Evolutionary conservation across 768 basidiomycete genomes (phyloP).

Genomic region (Suillus tomentosus): DNA sequence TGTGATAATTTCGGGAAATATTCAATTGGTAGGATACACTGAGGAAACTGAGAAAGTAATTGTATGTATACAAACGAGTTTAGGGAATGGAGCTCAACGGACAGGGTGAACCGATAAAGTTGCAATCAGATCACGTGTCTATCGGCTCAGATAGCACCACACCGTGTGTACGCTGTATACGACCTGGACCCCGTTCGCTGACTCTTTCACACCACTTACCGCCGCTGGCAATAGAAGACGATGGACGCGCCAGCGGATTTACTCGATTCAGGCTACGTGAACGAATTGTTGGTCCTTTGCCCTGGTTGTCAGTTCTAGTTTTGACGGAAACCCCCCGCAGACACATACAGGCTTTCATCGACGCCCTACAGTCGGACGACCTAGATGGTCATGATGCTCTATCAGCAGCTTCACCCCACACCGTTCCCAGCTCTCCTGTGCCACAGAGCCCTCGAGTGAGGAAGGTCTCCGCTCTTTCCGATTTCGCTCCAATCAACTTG

Average conservation of each 20-base stretch:
- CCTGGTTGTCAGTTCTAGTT: background rate
- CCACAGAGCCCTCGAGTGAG: slow-evolving; percentile 53
- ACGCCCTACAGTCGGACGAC: slow-evolving; percentile 71
- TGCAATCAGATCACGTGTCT: slow-evolving; percentile 2
- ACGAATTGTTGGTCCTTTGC: slow-evolving; percentile 62
- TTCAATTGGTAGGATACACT: background rate
- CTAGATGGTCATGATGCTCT: slow-evolving; percentile 25
- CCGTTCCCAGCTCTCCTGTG: slow-evolving; percentile 24
- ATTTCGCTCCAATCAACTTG: slow-evolving; percentile 90
- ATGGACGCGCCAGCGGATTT: slow-evolving; percentile 19
- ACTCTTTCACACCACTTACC: slow-evolving; percentile 13
- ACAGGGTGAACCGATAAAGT: too few relatives aligned
- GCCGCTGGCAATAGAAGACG: slow-evolving; percentile 15
- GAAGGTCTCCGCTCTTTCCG: slow-evolving; percentile 82
- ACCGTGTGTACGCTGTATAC: background rate
- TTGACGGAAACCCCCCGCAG: slow-evolving; percentile 30
- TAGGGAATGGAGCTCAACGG: background rate
- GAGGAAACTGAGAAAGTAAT: background rate
- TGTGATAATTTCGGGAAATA: background rate
- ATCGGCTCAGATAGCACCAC: background rate
- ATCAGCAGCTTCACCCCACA: slow-evolving; percentile 24
- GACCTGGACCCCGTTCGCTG: background rate
- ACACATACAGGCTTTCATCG: slow-evolving; percentile 75
- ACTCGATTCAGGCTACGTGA: slow-evolving; percentile 60
- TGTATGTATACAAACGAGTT: background rate